Conservation (phyloP, 192 early-diverging fungal species). For the Coemansia sp. region DNA sequence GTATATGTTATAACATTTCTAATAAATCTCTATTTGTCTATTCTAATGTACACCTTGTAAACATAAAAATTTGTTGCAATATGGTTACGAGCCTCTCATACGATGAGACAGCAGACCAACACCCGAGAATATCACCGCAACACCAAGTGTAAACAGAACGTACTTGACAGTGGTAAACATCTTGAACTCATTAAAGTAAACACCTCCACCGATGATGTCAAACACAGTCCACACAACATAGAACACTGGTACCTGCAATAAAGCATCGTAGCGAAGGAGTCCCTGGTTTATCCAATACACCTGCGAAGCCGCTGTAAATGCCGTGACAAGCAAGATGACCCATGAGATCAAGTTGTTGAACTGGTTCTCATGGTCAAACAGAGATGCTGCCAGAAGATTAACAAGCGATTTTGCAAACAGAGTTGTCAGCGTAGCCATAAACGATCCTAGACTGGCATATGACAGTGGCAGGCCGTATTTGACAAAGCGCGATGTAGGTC, state of each 20-base stretch:
- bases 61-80: too few relatives aligned
- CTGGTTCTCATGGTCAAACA: slow-evolving; percentile 72
- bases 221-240: slow-evolving; percentile 79
- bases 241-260: slow-evolving; percentile 80
- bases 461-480: slow-evolving; percentile 63
- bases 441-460: slow-evolving; percentile 71
- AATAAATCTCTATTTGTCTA: not conserved
- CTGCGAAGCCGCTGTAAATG: slow-evolving; percentile 72
- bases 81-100: slow-evolving; percentile 24
- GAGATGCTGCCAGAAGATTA: slow-evolving; percentile 62
- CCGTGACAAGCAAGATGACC: slow-evolving; percentile 67
- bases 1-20: not conserved
- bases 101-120: slow-evolving; percentile 66
- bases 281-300: slow-evolving; percentile 88
- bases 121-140: slow-evolving; percentile 70
- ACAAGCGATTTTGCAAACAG: slow-evolving; percentile 82
- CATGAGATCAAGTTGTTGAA: slow-evolving; percentile 64
- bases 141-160: slow-evolving; percentile 63
- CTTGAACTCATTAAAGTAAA: slow-evolving; percentile 77
- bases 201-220: slow-evolving; percentile 78
- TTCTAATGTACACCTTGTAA: too few relatives aligned
- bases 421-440: slow-evolving; percentile 75
- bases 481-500: slow-evolving; percentile 46
- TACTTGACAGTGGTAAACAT: slow-evolving; percentile 63
- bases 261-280: slow-evolving; percentile 71